These are phyloP conservation scores for Acorus gramineus DNA, from an alignment of 106 monocot species.

Conservation along the genomic window DNA sequence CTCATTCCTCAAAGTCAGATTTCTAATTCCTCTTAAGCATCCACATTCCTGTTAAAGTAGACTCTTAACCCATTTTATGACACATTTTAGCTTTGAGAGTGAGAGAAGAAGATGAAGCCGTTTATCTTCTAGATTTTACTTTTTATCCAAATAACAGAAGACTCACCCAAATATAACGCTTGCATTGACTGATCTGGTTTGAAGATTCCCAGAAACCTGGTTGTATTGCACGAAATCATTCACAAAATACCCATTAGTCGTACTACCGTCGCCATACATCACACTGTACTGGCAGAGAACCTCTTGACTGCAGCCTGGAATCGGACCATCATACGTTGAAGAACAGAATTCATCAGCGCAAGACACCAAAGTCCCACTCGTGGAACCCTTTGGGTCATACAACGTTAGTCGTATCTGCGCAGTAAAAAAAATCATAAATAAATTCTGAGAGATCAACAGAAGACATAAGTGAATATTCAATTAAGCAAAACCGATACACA, in stretches of 20 bases:
- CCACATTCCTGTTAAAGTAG: no score
- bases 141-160: background rate
- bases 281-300: slow-evolving; percentile 58
- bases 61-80: no score
- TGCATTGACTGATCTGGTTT: slow-evolving; percentile 46
- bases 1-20: no score
- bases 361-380: slow-evolving; percentile 30
- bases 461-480: no score
- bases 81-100: no score
- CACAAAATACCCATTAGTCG: slow-evolving; percentile 54
- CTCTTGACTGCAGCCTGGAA: slow-evolving; percentile 28
- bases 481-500: background rate
- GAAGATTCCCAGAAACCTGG: slow-evolving; percentile 51
- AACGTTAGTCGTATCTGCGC: slow-evolving; percentile 58
- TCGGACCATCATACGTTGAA: slow-evolving; percentile 20
- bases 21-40: no score
- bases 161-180: slow-evolving; percentile 78
- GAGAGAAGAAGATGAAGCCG: background rate
- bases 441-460: background rate
- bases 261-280: slow-evolving; percentile 85
- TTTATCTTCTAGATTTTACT: background rate
- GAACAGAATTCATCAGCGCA: slow-evolving; percentile 59
- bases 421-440: background rate
- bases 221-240: slow-evolving; percentile 51
- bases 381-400: slow-evolving; percentile 60